A percentile compares a stretch with the other conserved stretches of the same genome.
Conservation (phyloP, 1,284 basidiomycete species). For the Phlebopus sp. region DNA sequence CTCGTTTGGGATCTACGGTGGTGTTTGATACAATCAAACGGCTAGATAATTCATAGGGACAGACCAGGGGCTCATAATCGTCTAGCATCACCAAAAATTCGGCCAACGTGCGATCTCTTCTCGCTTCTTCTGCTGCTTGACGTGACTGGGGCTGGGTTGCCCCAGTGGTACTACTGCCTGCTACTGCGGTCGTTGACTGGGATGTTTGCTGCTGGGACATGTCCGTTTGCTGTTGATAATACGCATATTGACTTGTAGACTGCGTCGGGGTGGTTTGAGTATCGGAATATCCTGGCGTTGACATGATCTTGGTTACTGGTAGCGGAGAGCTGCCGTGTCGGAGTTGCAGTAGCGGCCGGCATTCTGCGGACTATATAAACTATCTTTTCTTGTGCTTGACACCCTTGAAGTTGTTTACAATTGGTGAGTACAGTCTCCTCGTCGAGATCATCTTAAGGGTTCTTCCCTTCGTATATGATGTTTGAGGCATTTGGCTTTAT, state of each 20-base stretch:
- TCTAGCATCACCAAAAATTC: constrained; percentile 97
- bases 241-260: constrained; percentile 20
- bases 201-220: constrained; percentile 21
- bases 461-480: constrained; percentile 50
- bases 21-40: not conserved
- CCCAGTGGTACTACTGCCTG: constrained; percentile 18
- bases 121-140: constrained; percentile 76
- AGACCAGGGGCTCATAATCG: constrained; percentile 92
- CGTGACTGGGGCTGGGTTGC: constrained; percentile 47
- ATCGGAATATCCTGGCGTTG: constrained; percentile 30
- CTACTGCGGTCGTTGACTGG: constrained; percentile 13
- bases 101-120: constrained; percentile 86
- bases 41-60: constrained; percentile 23
- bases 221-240: constrained; percentile 22
- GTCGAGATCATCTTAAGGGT: not conserved
- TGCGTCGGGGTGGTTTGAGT: constrained; percentile 32
- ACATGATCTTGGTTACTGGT: constrained; percentile 24
- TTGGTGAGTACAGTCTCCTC: constrained; percentile 2
- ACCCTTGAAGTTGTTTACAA: not conserved
- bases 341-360: constrained; percentile 19
- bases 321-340: constrained; percentile 17
- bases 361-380: constrained; percentile 23
- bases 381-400: too few species aligned
- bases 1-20: constrained; percentile 91
- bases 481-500: constrained; percentile 93